Evolutionary conservation across 2,329 filamentous ascomycete species (phyloP).

Genomic region (Dryadomyces quercivorus): DNA sequence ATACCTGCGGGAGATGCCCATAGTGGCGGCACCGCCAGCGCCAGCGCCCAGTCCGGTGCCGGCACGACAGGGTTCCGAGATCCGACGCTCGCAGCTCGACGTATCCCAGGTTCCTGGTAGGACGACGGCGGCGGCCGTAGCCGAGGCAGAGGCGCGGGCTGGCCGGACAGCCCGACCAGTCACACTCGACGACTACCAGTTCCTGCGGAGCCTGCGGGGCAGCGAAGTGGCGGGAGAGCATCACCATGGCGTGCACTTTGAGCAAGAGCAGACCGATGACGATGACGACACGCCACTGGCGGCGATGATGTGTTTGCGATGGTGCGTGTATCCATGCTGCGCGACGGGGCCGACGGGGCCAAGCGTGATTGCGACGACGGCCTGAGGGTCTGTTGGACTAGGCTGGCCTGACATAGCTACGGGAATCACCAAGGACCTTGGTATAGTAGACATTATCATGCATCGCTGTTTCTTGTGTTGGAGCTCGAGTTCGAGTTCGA

Average conservation of each 20-base stretch:
- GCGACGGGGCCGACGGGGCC: neutral
- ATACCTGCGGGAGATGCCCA: constrained; percentile 1
- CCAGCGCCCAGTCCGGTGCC: neutral
- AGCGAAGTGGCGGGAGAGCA: neutral
- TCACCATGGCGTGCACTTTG: neutral
- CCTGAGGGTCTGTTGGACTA: too few relatives aligned
- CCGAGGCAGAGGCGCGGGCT: constrained; percentile 7
- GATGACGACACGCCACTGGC: neutral
- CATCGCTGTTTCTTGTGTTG: neutral
- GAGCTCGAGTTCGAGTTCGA: neutral
- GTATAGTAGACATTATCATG: neutral
- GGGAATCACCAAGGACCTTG: neutral
- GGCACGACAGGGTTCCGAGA: neutral
- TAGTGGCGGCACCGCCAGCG: neutral
- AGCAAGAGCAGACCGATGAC: neutral
- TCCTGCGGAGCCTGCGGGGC: constrained; percentile 3
- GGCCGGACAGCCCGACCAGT: constrained; percentile 6
- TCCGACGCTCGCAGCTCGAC: neutral
- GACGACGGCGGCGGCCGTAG: neutral
- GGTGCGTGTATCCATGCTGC: constrained; percentile 1
- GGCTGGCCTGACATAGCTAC: too few relatives aligned
- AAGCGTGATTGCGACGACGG: neutral
- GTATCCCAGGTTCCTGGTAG: neutral
- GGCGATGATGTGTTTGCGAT: neutral
- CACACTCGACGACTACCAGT: constrained; percentile 10